phyloP scores from a whole-genome alignment of 345 rosid genomes.

The Litchi chinensis region DNA sequence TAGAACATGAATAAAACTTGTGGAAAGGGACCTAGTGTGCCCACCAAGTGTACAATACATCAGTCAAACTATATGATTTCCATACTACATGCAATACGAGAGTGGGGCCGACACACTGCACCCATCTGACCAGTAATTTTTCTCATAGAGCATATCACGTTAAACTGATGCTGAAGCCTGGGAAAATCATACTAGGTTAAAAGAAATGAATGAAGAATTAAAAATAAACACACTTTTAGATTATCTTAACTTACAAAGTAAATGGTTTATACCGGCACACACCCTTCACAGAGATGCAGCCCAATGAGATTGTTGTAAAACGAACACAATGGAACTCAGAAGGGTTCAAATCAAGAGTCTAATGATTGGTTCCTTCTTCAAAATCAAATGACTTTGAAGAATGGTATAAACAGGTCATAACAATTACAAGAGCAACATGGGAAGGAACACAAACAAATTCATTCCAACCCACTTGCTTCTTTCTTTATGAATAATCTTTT shows the following conservation, averaged over 20 bases:
- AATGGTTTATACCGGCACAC: slow-evolving; percentile 17
- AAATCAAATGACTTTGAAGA: slow-evolving; percentile 60
- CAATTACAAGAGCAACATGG: slow-evolving; percentile 23
- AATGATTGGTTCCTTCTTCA: slow-evolving; percentile 31
- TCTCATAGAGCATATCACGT: not conserved
- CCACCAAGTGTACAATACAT: not conserved
- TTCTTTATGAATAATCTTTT: not conserved
- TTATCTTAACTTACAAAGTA: not conserved
- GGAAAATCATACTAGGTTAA: not conserved
- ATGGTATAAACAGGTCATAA: slow-evolving; percentile 27
- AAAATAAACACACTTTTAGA: slow-evolving; percentile 5
- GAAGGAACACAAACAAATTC: slow-evolving; percentile 30
- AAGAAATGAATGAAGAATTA: not conserved
- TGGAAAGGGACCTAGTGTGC: no score
- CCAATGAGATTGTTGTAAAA: not conserved
- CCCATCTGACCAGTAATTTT: no score
- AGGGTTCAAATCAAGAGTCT: not conserved
- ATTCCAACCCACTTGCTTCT: slow-evolving; percentile 26
- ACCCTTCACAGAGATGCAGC: slow-evolving; percentile 18
- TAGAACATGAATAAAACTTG: no score
- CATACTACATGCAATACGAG: not conserved
- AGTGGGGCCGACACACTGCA: no score
- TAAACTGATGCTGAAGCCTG: no score
- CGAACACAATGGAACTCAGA: not conserved
- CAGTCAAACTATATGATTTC: not conserved